phyloP scores from a whole-genome alignment of 2,329 filamentous ascomycete species.

The Pseudocercospora fijiensis region DNA sequence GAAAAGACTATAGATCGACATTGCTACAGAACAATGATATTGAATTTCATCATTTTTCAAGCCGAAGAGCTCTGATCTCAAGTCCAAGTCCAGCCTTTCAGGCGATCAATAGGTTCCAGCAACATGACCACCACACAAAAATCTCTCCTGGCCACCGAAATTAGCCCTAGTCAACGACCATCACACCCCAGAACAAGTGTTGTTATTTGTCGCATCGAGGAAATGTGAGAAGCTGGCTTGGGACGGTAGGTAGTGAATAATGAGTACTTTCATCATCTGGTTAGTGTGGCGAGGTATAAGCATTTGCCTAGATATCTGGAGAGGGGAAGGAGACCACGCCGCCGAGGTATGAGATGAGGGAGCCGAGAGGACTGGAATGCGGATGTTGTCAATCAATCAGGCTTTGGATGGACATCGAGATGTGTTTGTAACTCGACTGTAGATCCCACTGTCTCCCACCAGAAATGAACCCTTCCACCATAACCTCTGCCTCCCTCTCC shows the following conservation, averaged over 20 bases:
- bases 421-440: too few relatives aligned
- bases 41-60: not conserved
- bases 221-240: not conserved
- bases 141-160: not conserved
- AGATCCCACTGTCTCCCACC: too few relatives aligned
- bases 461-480: too few relatives aligned
- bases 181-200: not conserved
- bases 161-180: not conserved
- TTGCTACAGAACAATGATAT: not conserved
- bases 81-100: not conserved
- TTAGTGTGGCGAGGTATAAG: not conserved
- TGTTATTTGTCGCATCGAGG: not conserved
- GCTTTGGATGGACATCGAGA: slow-evolving; percentile 5
- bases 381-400: slow-evolving; percentile 4
- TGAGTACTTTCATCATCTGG: not conserved
- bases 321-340: not conserved
- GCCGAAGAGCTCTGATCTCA: not conserved
- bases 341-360: not conserved
- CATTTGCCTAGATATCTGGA: not conserved
- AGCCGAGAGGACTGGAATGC: not conserved
- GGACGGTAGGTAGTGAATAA: not conserved
- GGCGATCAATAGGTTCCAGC: not conserved
- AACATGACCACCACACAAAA: not conserved
- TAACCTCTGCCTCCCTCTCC: too few relatives aligned
- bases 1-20: too few relatives aligned